phyloP scores from a whole-genome alignment of 495 filamentous ascomycete genomes.

The Tuber brumale region DNA sequence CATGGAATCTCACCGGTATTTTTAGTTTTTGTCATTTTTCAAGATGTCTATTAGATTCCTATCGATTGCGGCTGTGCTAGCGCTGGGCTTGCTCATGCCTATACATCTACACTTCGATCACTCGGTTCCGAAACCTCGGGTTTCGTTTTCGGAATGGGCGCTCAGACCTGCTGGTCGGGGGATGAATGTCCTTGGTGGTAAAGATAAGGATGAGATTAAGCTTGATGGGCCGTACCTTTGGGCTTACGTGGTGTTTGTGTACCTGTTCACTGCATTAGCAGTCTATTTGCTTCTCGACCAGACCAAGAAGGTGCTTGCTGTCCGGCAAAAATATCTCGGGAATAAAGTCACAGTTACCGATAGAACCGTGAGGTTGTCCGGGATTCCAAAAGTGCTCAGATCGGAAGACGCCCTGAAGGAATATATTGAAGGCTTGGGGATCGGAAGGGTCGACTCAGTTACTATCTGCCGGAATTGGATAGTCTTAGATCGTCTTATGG shows the following conservation, averaged over 20 bases:
- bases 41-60: slow-evolving; percentile 86
- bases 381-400: slow-evolving; percentile 71
- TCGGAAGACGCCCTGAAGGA: slow-evolving; percentile 78
- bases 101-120: slow-evolving; percentile 62
- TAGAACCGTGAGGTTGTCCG: slow-evolving; percentile 83
- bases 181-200: slow-evolving; percentile 40
- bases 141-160: slow-evolving; percentile 12
- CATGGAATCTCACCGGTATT: slow-evolving; percentile 6
- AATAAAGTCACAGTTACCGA: slow-evolving; percentile 90
- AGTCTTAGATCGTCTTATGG: slow-evolving; percentile 68
- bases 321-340: slow-evolving; percentile 85
- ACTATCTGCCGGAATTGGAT: slow-evolving; percentile 84
- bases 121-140: slow-evolving; percentile 13
- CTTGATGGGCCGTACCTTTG: slow-evolving; percentile 61
- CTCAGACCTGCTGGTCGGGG: background rate
- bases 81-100: slow-evolving; percentile 71
- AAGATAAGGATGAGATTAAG: slow-evolving; percentile 41
- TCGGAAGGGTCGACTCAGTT: slow-evolving; percentile 90
- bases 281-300: slow-evolving; percentile 77
- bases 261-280: slow-evolving; percentile 74
- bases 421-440: slow-evolving; percentile 76
- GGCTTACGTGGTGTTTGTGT: slow-evolving; percentile 87
- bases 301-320: slow-evolving; percentile 72
- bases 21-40: slow-evolving; percentile 84
- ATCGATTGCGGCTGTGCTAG: slow-evolving; percentile 67